Evolutionary conservation across 768 basidiomycete species (phyloP), one percentile per base, ranked within the genome.

Genomic region (Xerocomellus chrysenteron): DNA sequence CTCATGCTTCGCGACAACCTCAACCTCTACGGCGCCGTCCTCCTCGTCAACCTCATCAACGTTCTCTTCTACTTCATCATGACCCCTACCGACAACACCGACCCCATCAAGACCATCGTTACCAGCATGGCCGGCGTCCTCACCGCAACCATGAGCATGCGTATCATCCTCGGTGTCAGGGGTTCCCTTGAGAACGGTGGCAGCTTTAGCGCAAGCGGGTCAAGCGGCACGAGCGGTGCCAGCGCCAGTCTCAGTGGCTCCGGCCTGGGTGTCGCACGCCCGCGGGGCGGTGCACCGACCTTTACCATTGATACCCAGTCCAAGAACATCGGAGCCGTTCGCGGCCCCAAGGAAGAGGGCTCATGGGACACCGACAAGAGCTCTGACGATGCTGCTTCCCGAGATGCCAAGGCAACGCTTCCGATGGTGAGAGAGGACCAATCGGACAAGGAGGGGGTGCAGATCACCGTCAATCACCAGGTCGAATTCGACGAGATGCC

Each of bases 1-100:
- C 79, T 93, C 62, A 92, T 92, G 90, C 87, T 93, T 58, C 89
- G 92, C 57, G 91, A 93, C 68, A 88, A 90, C 16, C 82, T 93
- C 61, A 92, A 92, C 74, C 83, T 93, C 56, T 93, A 92, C 65
- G 88, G 82, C 54, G 86, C 91, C 36, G 82, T 93, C 70, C 87
- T 84, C 79, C 62, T 86, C 61, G 87, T 92, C 62, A 91, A 94
- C 80, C 80, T 90, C 73, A 78, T 80, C 75, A 94, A 92, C 77
- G 79, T 90, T 69, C 73, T 92, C 69, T 94, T 92, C 80, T 92
- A 89, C 87, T 92, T 94, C 75, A 83, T 89, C 74, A 82, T 87
- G 70, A 84, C 69, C 50, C 88, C 91, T 26, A 86, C 83, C 45
- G 82, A 74, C 47, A 45, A 61, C 21, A 52, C 65, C 0, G 91